Base-by-base conservation (phyloP, 1,139 yeast species). In the Arxiozyma heterogenica region DNA sequence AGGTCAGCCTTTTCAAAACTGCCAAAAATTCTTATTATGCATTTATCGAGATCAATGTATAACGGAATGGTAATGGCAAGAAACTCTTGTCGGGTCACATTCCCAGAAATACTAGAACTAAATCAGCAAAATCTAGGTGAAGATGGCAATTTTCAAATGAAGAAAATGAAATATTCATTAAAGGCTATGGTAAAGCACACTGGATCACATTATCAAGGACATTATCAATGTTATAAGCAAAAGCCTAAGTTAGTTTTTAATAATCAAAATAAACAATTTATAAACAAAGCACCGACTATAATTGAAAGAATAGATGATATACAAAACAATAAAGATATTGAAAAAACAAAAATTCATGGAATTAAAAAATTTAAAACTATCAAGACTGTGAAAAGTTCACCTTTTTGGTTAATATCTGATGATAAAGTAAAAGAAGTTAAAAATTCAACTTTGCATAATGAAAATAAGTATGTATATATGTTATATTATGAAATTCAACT, bases 341-440 rank as follows among this genome's bases (percentile, higher is more conserved):
- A 47, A 9, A 6, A 17, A 41, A 30, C 20, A 39, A 8, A 22
- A 17, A 3, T 8, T 27, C 50, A 44, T 44, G 56, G 53, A 49
- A 54, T 8, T 4, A 8, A 59, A 34, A 57, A 52, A 39, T 63
- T 59, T 49, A 69, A 65, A 61, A 82, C 78, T 59, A 72, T 84
- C 12, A 78, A 82, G 11, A 76, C 83, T 17, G 71, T 78, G 25
- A 65, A 75, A 8, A 81, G 80, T 56, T 75, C 78, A 51, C 90
- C 91, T 20, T 91, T 81, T 73, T 91, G 98, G 98, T 78, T 87
- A 61, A 81, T 90, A 34, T 87, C 94, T 59, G 98, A 91, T 69
- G 76, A 88, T 1, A 75, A 73, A 44, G 80, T 86, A 4, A 72
- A 79, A 51, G 96, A 89, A 65, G 83, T 79, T 30, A 75, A 80